Base-by-base conservation (phyloP, 257 asterid species). In the Leonotis leonurus region DNA sequence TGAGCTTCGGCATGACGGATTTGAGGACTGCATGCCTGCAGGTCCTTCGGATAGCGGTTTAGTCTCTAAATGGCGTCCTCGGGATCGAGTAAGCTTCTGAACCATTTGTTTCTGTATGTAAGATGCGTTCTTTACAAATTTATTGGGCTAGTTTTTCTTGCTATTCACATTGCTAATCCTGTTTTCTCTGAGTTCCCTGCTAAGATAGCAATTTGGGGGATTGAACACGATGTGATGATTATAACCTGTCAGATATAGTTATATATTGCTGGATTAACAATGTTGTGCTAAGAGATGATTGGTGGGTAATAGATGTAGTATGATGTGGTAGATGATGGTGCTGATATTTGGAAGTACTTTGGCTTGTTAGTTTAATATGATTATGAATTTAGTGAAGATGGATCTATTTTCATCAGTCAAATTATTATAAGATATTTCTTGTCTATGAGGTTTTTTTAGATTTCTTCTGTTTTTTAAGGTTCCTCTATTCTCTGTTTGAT, bases 1-100 rank as follows among this genome's bases (percentile, higher is more conserved):
- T 77, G 99, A 93, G 84, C 88, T 87, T 22, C 77, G 99, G 74
- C 99, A 93, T 49, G 95, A 89, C 45, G 95, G 88, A 3, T 89
- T 93, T 46, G 99, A 93, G 85, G 88, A 84, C 22, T 73, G 81
- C 40, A 70, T 80, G 60, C 97, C 93, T 6, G 74, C 88, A 10
- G 95, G 99, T 12, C 99, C 96, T 8, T 75, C 87, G 16, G 96
- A 93, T 64, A 85, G 89, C 53, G 99, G 99, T 13, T 63, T 89
- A 64, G 95, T 93, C 64, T 89, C 95, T 53, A 93, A 85, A 78
- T 93, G 99, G 99, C 73, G 95, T 67, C 97, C 99, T 2, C 73
- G 80, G 66, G 99, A 89, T 56, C 79, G 95, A 74, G 99, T 89
- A 84, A 80, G 85, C 70, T 72, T 37, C 56, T 2, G 36, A 52